Base-by-base conservation (phyloP, 805 yeast species). In the Starmerella gropengiesseri region DNA sequence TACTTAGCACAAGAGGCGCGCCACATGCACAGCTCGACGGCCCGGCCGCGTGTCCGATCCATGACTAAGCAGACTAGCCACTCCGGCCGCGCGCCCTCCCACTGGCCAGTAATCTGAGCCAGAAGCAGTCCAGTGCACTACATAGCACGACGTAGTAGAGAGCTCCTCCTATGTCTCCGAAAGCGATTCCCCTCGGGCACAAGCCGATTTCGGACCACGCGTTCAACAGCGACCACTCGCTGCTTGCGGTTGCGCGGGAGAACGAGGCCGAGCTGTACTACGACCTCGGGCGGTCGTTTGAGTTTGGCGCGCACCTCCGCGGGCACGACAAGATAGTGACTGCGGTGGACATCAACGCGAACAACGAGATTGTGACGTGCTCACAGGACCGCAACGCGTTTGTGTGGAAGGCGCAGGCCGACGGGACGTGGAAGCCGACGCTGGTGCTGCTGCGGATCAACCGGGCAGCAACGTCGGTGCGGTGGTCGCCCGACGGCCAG, bases 381-480 rank as follows among this genome's bases (percentile, higher is more conserved):
- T 86, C 97, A 8, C 97, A 91, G 65, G 99, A 91, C 63, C 74
- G 99, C 63, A 91, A 91, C 55, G 97, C 97, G 12, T 74, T 87
- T 52, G 99, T 91, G 14, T 91, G 97, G 96, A 87, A 83, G 51
- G 81, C 82, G 27, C 65, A 70, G 47, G 62, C 74, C 26, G 75
- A 75, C 56, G 74, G 75, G 21, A 46, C 71, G 13, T 77, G 77
- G 65, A 85, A 81, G 67, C 95, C 95, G 40, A 86, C 96, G 4
- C 70, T 91, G 57, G 99, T 91, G 21, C 70, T 93, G 44, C 71
- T 93, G 60, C 76, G 98, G 60, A 85, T 91, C 65, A 84, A 81
- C 62, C 74, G 97, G 47, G 95, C 97, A 21, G 98, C 98, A 6
- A 91, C 97, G 2, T 74, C 75, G 53, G 95, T 86, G 40, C 74